phyloP scores from a whole-genome alignment of 768 basidiomycete species.

The Daedaleopsis sinensis region DNA sequence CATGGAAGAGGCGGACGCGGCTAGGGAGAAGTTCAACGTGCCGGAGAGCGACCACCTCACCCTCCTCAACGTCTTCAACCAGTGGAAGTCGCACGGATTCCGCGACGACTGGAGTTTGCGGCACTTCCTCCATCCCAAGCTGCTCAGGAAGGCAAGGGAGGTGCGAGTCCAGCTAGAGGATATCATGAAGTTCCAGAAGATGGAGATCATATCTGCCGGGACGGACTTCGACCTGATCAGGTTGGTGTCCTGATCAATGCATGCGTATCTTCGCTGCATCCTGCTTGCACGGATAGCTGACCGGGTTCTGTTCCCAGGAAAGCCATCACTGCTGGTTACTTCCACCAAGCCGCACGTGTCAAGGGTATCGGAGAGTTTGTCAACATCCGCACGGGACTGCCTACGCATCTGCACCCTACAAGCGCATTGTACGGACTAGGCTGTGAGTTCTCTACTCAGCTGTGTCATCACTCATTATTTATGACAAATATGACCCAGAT shows the following conservation, averaged over 20 bases:
- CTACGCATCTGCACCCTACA: constrained; percentile 95
- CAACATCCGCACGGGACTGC: constrained; percentile 92
- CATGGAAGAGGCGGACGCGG: constrained; percentile 97
- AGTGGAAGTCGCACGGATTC: constrained; percentile 95
- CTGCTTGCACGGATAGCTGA: neutral
- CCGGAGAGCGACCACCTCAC: constrained; percentile 98
- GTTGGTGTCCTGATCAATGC: constrained; percentile 46
- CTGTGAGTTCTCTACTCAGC: constrained; percentile 54
- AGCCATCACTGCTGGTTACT: constrained; percentile 97
- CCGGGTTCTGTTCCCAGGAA: constrained; percentile 54
- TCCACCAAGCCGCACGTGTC: constrained; percentile 97
- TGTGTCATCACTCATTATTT: neutral
- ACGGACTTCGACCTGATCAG: constrained; percentile 93
- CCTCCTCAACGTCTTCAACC: constrained; percentile 92
- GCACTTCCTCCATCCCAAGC: constrained; percentile 96
- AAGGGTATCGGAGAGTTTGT: constrained; percentile 99
- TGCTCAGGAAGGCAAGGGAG: constrained; percentile 92
- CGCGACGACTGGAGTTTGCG: constrained; percentile 94
- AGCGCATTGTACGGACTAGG: constrained; percentile 96
- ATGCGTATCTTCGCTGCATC: neutral
- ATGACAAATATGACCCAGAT: constrained; percentile 48
- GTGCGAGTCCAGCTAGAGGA: constrained; percentile 96
- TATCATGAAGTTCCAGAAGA: constrained; percentile 99
- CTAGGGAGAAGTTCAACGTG: constrained; percentile 97
- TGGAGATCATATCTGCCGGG: constrained; percentile 88